Base-by-base conservation (phyloP, 352 stramenopile species). In the Aphanomyces invadans region DNA sequence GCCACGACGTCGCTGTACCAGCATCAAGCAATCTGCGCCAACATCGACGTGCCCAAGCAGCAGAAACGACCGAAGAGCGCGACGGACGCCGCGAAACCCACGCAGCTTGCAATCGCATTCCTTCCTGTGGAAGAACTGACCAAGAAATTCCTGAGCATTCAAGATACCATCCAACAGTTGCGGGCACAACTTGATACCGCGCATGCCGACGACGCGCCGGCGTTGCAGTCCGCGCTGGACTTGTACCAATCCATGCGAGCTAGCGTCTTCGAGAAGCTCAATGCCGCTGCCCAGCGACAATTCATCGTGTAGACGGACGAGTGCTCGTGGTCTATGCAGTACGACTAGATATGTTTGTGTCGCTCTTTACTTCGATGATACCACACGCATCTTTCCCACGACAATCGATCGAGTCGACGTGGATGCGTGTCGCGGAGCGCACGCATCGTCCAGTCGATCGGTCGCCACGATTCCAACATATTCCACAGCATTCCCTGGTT, bases 241-340 rank as follows among this genome's bases (percentile, higher is more conserved):
- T 5, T 32, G 49, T 32, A 33, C 25, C 49, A 57, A 57, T n/a
- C 23, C 49, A 57, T 57, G 49, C 49, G 49, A n/a, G 49, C 17
- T 10, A 57, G 36, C 29, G 29, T 57, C n/a, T n/a, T 57, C 5
- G 49, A 57, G 15, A 57, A 57, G 25, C 23, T 57, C 5, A 57
- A 32, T 32, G 23, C 49, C 17, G 29, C 36, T 9, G 49, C 49
- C 12, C 49, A 32, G 12, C 10, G 25, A 7, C 49, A 57, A 11
- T 57, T 29, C 29, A 57, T 57, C 49, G 49, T 57, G 11, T 57
- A 57, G 46, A n/a, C n/a, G n/a, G n/a, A n/a, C n/a, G n/a, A n/a
- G n/a, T n/a, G n/a, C n/a, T n/a, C n/a, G n/a, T n/a, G n/a, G n/a
- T n/a, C n/a, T n/a, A n/a, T n/a, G n/a, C n/a, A n/a, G n/a, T n/a